phyloP scores from a whole-genome alignment of 2,329 filamentous ascomycete species.

The Zymoseptoria crescenta region DNA sequence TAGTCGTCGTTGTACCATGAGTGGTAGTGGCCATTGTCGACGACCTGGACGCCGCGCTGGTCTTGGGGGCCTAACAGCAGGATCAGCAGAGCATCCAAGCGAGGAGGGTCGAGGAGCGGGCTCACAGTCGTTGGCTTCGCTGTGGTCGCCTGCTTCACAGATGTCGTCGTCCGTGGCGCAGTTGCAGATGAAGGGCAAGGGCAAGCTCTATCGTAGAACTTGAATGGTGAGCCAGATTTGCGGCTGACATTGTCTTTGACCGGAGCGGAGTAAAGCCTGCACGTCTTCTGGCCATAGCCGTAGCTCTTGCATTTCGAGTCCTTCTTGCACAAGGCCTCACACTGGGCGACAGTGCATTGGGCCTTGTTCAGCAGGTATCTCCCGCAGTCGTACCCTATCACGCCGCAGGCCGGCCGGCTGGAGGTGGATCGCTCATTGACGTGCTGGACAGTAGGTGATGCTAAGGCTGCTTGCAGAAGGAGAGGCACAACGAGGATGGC shows the following conservation, averaged over 20 bases:
- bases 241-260: background rate
- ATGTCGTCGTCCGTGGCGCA: background rate
- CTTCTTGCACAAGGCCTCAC: background rate
- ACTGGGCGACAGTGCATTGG: background rate
- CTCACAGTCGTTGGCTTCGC: background rate
- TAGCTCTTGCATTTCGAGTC: constrained; percentile 1
- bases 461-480: background rate
- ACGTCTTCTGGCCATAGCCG: background rate
- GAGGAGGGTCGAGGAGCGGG: no score
- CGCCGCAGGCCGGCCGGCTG: background rate
- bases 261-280: background rate
- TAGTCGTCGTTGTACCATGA: no score
- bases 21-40: no score
- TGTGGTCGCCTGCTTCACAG: background rate
- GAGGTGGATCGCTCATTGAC: background rate
- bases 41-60: no score
- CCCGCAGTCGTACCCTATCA: background rate
- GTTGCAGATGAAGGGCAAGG: background rate
- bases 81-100: no score
- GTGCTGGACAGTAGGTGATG: background rate
- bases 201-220: constrained; percentile 1
- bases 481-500: background rate
- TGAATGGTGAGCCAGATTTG: background rate
- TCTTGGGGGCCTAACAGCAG: no score
- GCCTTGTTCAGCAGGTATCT: background rate